These are phyloP conservation scores for Parsonsia alboflavescens DNA, from an alignment of 257 asterid genomes.

Conservation along the genomic window DNA sequence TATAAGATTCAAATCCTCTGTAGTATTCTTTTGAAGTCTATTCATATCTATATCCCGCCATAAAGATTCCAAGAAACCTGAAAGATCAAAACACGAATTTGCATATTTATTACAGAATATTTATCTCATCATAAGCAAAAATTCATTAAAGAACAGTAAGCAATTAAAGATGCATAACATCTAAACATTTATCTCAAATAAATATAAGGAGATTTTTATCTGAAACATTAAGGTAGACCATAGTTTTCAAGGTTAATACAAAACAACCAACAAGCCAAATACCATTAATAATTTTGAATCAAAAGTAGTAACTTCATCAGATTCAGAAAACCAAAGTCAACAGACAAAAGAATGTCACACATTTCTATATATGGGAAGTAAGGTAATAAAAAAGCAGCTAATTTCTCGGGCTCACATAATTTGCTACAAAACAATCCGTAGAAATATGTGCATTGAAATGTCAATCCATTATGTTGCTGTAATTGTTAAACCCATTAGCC, in stretches of 20 bases:
- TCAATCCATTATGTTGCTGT: background rate
- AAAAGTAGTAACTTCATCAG: no score
- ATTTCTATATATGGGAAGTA: background rate
- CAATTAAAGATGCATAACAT: background rate
- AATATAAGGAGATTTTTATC: background rate
- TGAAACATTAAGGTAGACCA: background rate
- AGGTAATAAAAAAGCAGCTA: background rate
- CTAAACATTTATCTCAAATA: background rate
- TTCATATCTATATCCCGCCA: slow-evolving; percentile 50
- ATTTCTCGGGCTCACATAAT: no score
- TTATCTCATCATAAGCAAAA: background rate
- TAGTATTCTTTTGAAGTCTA: slow-evolving; percentile 26
- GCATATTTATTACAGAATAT: background rate
- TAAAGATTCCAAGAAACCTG: slow-evolving; percentile 44
- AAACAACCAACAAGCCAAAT: background rate
- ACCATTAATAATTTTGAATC: background rate
- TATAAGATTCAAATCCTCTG: slow-evolving; percentile 30
- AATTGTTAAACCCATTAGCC: background rate
- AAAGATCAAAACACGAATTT: slow-evolving; percentile 6
- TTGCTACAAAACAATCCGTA: no score
- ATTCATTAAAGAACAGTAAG: background rate
- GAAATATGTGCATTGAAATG: background rate
- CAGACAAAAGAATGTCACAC: no score
- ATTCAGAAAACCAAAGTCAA: background rate
- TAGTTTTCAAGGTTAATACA: background rate